Percentiles rank a stretch among this genome's conserved stretches.
Conservation (phyloP, 306 rosid species). For the Begonia peltatifolia region DNA sequence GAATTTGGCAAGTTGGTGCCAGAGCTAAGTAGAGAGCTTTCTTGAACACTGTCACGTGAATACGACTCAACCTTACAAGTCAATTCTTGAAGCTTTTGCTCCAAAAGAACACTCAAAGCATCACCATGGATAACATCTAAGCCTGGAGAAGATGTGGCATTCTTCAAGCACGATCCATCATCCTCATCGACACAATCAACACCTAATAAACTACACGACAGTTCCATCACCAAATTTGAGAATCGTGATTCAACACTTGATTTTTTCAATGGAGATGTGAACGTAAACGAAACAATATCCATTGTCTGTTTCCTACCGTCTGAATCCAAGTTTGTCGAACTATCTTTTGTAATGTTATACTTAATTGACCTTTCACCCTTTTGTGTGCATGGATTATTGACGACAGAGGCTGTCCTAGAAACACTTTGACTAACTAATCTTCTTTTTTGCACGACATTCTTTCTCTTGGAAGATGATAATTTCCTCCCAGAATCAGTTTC, state of each 20-base stretch:
- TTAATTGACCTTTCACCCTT: conserved; percentile 37
- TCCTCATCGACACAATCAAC: conserved; percentile 22
- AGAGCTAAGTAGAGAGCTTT: conserved; percentile 29
- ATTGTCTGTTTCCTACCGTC: conserved; percentile 41
- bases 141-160: conserved; percentile 24
- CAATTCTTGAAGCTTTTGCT: conserved; percentile 74
- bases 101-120: conserved; percentile 64
- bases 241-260: conserved; percentile 23
- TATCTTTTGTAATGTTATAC: conserved; percentile 34
- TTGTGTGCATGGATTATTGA: conserved; percentile 13
- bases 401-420: conserved; percentile 22
- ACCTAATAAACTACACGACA: conserved; percentile 17
- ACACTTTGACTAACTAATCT: conserved; percentile 18
- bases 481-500: conserved; percentile 26
- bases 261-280: conserved; percentile 69
- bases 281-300: conserved; percentile 77
- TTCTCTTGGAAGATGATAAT: conserved; percentile 23
- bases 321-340: conserved; percentile 22
- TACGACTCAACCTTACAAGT: conserved; percentile 41
- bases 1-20: conserved; percentile 26
- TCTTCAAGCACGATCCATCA: conserved; percentile 17
- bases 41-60: conserved; percentile 24
- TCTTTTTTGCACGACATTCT: conserved; percentile 21
- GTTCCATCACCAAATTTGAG: conserved; percentile 20
- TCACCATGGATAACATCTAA: conserved; percentile 38